These are phyloP conservation scores for Colletotrichum orchidophilum DNA, from an alignment of 2,329 filamentous ascomycete species.

Conservation along the genomic window DNA sequence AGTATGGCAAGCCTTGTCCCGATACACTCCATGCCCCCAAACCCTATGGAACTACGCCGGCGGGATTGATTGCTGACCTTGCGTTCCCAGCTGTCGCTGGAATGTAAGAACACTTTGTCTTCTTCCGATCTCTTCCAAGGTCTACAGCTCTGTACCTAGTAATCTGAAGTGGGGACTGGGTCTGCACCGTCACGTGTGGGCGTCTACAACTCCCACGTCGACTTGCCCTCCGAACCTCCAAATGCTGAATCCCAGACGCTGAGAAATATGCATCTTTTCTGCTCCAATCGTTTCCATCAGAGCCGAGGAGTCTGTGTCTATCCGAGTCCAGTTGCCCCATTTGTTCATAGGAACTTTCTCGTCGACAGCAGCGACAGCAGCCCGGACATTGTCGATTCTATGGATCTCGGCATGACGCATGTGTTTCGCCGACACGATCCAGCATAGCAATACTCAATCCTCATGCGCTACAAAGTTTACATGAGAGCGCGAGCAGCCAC, in stretches of 20 bases:
- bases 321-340: background rate
- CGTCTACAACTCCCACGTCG: no score
- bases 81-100: background rate
- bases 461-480: background rate
- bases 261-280: background rate
- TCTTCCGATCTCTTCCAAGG: background rate
- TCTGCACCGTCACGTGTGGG: background rate
- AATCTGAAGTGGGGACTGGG: no score
- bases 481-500: background rate
- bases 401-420: background rate
- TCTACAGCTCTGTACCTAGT: background rate
- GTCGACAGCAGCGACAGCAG: background rate
- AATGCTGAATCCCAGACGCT: background rate
- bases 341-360: background rate
- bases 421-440: background rate
- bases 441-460: background rate
- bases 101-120: background rate
- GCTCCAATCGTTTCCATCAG: background rate
- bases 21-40: background rate
- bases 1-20: conserved; percentile 10
- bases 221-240: background rate
- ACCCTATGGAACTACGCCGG: background rate
- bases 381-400: background rate
- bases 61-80: conserved; percentile 3
- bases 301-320: background rate